Base-by-base conservation (phyloP, 345 rosid species). In the Zanthoxylum bungeanum region DNA sequence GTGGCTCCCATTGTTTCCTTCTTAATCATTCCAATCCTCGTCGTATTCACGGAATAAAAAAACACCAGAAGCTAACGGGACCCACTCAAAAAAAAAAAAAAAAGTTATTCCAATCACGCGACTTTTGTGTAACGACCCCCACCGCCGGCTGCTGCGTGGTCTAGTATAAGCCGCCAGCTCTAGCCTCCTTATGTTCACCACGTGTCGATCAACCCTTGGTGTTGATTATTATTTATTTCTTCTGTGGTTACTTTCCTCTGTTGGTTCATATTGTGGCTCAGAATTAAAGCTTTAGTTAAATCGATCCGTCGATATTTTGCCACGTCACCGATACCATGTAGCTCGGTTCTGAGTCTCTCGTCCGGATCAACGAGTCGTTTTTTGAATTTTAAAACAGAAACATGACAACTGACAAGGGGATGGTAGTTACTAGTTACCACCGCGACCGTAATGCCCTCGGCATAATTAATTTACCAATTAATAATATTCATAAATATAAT, bases 121-220 rank as follows among this genome's bases (percentile, higher is more conserved):
- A 51, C 10, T 0, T 9, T 56, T 49, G 55, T 28, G 70, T 47
- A 34, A 4, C 60, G n/a, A 30, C 71, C 68, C 64, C 46, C 64
- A 44, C 36, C 70, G 65, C 37, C 19, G 12, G 21, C 36, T 66
- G 55, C 67, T 50, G 33, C 47, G 75, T 64, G 75, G 61, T 47
- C 71, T 16, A 37, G 27, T 17, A 7, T 21, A 11, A 14, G 71
- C 71, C 61, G 59, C 61, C 75, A 28, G 28, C 33, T 70, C 36
- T 37, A 49, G 19, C 71, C 71, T 27, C 52, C 4, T 1, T 9
- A n/a, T 17, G 6, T 4, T 0, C 16, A 33, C 59, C 70, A 58
- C 66, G 66, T 36, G 74, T 34, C 57, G 0, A 5, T 21, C 50
- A 22, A 2, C 51, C 42, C 25, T 40, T 10, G 58, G 63, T 53